phyloP scores from a whole-genome alignment of 2,329 filamentous ascomycete genomes.

The Claviceps pusilla region DNA sequence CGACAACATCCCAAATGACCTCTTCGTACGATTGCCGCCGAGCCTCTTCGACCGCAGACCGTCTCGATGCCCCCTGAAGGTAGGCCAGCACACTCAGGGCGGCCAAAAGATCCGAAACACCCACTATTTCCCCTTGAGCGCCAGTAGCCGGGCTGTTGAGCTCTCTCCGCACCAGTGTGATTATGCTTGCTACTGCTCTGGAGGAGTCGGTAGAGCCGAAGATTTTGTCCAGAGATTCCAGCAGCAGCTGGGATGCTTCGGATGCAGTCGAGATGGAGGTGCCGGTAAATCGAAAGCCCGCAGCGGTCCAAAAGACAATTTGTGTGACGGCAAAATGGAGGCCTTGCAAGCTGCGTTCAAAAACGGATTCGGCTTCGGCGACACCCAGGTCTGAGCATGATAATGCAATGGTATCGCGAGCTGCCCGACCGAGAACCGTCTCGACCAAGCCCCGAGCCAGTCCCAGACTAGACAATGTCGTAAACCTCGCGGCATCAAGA shows the following conservation, averaged over 20 bases:
- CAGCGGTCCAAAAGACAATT: slow-evolving; percentile 45
- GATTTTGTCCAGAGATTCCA: slow-evolving; percentile 47
- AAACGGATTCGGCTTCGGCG: slow-evolving; percentile 38
- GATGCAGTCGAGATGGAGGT: slow-evolving; percentile 39
- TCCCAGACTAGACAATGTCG: slow-evolving; percentile 42
- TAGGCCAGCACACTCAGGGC: slow-evolving; percentile 47
- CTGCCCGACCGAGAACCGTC: slow-evolving; percentile 36
- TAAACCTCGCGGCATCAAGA: slow-evolving; percentile 38
- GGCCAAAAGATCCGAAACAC: slow-evolving; percentile 44
- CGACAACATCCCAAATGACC: slow-evolving; percentile 51
- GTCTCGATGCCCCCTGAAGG: slow-evolving; percentile 41
- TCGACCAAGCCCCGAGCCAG: slow-evolving; percentile 40
- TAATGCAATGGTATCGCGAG: slow-evolving; percentile 31
- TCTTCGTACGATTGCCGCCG: slow-evolving; percentile 35
- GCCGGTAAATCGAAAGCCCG: slow-evolving; percentile 43
- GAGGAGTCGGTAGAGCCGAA: slow-evolving; percentile 57
- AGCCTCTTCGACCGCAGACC: slow-evolving; percentile 33
- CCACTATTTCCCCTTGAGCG: slow-evolving; percentile 41
- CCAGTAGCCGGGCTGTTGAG: slow-evolving; percentile 49
- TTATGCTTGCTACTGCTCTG: slow-evolving; percentile 50
- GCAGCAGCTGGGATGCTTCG: slow-evolving; percentile 40
- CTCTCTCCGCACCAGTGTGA: slow-evolving; percentile 47
- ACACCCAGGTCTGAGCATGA: slow-evolving; percentile 32
- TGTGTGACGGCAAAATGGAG: slow-evolving; percentile 43
- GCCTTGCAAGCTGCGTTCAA: slow-evolving; percentile 40